Conservation (phyloP, 2,329 filamentous ascomycete species). For the Pezicula neosporulosa region DNA sequence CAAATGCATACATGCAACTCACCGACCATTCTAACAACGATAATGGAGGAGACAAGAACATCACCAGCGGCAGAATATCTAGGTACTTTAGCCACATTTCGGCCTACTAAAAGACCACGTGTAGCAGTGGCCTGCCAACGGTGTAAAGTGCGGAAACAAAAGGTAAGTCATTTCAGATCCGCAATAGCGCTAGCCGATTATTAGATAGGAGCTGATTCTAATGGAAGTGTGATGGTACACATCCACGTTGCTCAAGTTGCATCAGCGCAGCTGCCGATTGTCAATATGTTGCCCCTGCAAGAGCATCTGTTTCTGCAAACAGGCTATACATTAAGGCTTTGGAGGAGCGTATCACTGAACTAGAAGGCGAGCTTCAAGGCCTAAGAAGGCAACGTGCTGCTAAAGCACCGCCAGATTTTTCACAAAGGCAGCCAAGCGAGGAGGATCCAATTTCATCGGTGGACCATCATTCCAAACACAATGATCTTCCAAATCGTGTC, state of each 20-base stretch:
- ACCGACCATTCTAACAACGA: too few species aligned
- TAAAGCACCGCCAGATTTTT: conserved; percentile 1
- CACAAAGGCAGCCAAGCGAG: not conserved
- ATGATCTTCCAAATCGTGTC: not conserved
- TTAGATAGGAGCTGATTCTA: not conserved
- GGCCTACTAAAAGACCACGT: conserved; percentile 6
- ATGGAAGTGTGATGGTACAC: conserved; percentile 6
- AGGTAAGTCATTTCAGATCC: not conserved
- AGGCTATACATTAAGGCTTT: conserved; percentile 10
- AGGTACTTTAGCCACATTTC: not conserved
- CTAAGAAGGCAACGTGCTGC: conserved; percentile 7
- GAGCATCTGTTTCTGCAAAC: not conserved
- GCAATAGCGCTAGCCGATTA: too few species aligned
- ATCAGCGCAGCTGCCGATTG: conserved; percentile 9
- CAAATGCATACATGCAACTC: too few species aligned
- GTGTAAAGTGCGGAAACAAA: conserved; percentile 18
- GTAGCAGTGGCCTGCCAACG: conserved; percentile 18
- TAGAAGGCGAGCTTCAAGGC: conserved; percentile 7
- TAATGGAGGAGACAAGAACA: too few species aligned
- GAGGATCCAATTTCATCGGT: not conserved
- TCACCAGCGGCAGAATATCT: too few species aligned
- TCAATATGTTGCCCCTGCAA: conserved; percentile 9
- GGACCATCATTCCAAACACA: not conserved
- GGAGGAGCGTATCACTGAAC: conserved; percentile 15
- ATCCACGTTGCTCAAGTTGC: conserved; percentile 9